Base-by-base conservation (phyloP, 495 filamentous ascomycete species). In the Aspergillus egyptiacus region DNA sequence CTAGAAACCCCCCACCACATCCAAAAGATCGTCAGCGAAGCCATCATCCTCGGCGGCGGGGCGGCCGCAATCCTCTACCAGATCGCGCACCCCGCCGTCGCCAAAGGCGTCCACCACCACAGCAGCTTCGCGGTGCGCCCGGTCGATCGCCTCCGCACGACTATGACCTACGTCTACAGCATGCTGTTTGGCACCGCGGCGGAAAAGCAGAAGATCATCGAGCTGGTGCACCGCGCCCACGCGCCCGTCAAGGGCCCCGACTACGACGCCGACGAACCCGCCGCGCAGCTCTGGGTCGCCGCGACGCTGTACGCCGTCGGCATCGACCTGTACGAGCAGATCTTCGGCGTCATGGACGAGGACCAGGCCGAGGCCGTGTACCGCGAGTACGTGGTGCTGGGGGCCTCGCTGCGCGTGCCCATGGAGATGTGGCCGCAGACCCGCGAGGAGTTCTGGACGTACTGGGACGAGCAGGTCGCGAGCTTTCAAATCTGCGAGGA, bases 161-260 rank as follows among this genome's bases (percentile, higher is more conserved):
- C 65, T 3, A 69, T 74, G 65, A 68, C 68, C 18, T 72, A 61
- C 42, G 55, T 74, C 23, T 74, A 72, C 51, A 70, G 66, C 49
- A 70, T 71, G 65, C 51, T 54, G 6, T 72, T 59, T 40, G 69
- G 67, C 3, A 65, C 68, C 3, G 34, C 54, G 0, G 38, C 59
- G 6, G 69, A 72, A 48, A 69, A 65, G 32, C 40, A 51, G 27
- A 40, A 49, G 6, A 57, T 72, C 28, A 57, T 69, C 23, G 59
- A 67, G 13, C 62, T 68, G 53, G 63, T 69, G 6, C 61, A 71
- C 48, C 55, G 56, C 11, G 67, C 63, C 1, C 65, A 74, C 39
- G 46, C 55, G 0, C 20, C 57, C 7, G 60, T 71, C n/a, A 56
- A 59, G 14, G 67, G 68, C 0, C 43, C 56, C 0, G 58, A 58